Conservation (phyloP, 441 rosid species). For the Bruguiera hainesii region DNA sequence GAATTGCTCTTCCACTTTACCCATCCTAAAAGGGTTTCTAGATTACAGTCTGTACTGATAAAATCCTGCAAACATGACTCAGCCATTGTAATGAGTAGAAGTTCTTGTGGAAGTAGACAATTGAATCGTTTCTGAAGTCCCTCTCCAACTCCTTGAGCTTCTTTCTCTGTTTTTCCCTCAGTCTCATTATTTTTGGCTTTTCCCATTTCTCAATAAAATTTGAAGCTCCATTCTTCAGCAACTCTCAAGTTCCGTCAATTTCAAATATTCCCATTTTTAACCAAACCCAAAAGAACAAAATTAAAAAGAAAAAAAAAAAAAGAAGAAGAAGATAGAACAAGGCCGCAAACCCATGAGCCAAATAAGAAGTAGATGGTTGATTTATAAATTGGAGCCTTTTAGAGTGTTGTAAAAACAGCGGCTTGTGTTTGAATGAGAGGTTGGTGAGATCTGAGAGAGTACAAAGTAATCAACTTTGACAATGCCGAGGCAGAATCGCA, state of each 20-base stretch:
- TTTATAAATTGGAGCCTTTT: neutral
- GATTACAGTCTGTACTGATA: too few species aligned
- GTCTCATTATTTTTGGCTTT: slow-evolving; percentile 1
- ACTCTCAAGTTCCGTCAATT: neutral
- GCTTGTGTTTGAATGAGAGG: neutral
- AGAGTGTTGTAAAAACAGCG: neutral
- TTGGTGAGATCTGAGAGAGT: slow-evolving; percentile 24
- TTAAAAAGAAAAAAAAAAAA: too few species aligned
- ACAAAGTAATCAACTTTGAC: neutral
- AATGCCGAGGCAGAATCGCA: slow-evolving; percentile 65
- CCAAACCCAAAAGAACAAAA: neutral
- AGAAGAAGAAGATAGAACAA: too few species aligned
- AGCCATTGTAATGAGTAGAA: too few species aligned
- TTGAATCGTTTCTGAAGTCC: too few species aligned
- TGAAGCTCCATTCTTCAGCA: neutral
- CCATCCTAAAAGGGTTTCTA: too few species aligned
- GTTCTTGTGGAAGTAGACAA: too few species aligned
- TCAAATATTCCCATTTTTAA: slow-evolving; percentile 15
- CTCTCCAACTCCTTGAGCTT: neutral
- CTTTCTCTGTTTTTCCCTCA: neutral
- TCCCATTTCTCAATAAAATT: slow-evolving; percentile 14
- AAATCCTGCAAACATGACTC: too few species aligned
- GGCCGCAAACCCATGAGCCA: neutral
- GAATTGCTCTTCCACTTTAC: too few species aligned
- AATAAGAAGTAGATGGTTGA: neutral